Base-by-base conservation (phyloP, 768 basidiomycete genomes). In the Coprinopsis marcescibilis region DNA sequence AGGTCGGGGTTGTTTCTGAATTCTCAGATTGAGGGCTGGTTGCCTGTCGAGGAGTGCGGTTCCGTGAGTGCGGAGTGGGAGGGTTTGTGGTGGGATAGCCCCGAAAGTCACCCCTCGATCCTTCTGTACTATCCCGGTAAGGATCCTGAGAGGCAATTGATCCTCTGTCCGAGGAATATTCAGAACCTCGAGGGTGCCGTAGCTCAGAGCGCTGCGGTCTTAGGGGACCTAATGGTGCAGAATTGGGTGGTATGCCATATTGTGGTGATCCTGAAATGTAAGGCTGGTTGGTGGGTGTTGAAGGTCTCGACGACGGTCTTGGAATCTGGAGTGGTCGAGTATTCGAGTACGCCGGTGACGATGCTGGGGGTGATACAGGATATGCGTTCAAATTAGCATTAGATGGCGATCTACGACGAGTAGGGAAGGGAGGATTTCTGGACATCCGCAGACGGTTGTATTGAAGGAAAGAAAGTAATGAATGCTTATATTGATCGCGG, bases 141-240 rank as follows among this genome's bases (percentile, higher is more conserved):
- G 55, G 61, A 36, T 65, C 66, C 50, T 65, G 64, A 41, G 75
- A 76, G 25, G 73, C 72, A 3, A 65, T 62, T 13, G 76, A 78
- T 29, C 65, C 61, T 17, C 69, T 67, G 49, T 81, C 80, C 34
- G 58, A 64, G 34, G 76, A 73, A 52, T 77, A 67, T 40, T 83
- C 80, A 17, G 78, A 74, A 44, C 65, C 61, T 46, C 81, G 72
- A 44, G 67, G 68, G 13, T n/a, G 10, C 59, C 85, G 73, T 32
- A 81, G 63, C 40, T 84, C 85, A 12, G 84, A 86, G 57, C 83
- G 68, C 57, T 79, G 77, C 12, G 85, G 85, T 38, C 84, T 76
- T 41, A 75, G 68, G 14, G 84, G 83, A 14, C 76, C 77, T 50
- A 67, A 65, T 8, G 73, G 66, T 12, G 72, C 65, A 35, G 72